Evolutionary conservation across 306 rosid genomes (phyloP).

Genomic region (Glycine latifolia): DNA sequence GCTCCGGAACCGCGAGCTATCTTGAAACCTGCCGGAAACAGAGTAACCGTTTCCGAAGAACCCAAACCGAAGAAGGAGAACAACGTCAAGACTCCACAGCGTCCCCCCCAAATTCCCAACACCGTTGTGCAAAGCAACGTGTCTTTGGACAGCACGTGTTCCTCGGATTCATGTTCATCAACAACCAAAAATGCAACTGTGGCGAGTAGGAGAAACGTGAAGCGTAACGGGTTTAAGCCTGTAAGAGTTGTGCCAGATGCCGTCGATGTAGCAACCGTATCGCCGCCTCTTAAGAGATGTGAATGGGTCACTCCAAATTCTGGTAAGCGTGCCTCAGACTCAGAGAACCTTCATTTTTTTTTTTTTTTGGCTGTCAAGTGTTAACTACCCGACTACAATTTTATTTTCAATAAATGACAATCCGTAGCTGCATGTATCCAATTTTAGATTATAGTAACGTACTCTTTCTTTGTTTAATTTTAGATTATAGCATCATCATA

Average conservation of each 20-base stretch:
- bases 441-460: not conserved
- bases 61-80: conserved; percentile 56
- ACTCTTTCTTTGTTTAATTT: not conserved
- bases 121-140: conserved; percentile 53
- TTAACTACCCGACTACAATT: not conserved
- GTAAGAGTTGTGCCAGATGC: conserved; percentile 58
- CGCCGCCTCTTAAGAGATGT: conserved; percentile 67
- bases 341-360: not conserved
- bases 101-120: conserved; percentile 46
- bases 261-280: conserved; percentile 42
- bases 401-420: not conserved
- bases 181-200: conserved; percentile 43
- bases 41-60: conserved; percentile 58
- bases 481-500: not conserved
- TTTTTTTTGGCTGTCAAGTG: not conserved
- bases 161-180: conserved; percentile 62
- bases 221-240: conserved; percentile 57
- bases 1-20: conserved; percentile 62
- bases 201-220: conserved; percentile 43
- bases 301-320: conserved; percentile 88
- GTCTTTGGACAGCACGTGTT: conserved; percentile 72
- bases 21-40: conserved; percentile 80
- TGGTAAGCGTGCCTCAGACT: conserved; percentile 49
- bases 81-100: conserved; percentile 52
- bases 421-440: no score